Percentiles rank a stretch among this genome's conserved stretches.
Evolutionary conservation across 2,329 filamentous ascomycete genomes (phyloP).

Genomic region (Aspergillus fructus): DNA sequence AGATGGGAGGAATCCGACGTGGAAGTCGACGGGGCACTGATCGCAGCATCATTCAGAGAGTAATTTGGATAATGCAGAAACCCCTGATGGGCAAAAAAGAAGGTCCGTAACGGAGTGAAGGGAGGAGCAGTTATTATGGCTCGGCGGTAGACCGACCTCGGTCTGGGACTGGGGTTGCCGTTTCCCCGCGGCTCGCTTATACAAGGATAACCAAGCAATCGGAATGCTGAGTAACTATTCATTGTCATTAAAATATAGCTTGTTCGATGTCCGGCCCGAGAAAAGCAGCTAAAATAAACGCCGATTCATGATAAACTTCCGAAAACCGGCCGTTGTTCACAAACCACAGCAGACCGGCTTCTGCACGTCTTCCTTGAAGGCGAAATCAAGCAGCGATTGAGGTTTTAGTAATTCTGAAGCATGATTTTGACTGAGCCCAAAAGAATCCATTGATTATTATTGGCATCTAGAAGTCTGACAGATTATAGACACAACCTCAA

Average conservation of each 20-base stretch:
- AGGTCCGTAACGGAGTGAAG: neutral
- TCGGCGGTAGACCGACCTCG: slow-evolving; percentile 12
- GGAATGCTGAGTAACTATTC: neutral
- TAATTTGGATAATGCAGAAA: neutral
- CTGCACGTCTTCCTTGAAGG: too few relatives aligned
- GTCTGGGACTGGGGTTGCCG: slow-evolving; percentile 14
- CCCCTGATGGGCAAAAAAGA: neutral
- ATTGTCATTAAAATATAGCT: neutral
- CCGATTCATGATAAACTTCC: neutral
- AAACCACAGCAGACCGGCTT: too few relatives aligned
- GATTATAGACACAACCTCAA: neutral
- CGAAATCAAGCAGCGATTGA: too few relatives aligned
- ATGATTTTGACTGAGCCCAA: neutral
- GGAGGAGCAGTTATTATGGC: neutral
- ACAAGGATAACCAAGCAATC: neutral
- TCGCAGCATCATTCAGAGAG: slow-evolving; percentile 34
- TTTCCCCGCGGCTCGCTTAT: slow-evolving; percentile 14
- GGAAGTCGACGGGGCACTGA: slow-evolving; percentile 36
- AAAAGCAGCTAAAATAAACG: neutral
- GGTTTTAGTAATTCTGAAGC: neutral
- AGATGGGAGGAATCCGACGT: slow-evolving; percentile 28
- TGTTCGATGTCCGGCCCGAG: neutral
- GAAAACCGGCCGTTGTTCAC: neutral
- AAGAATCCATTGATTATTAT: neutral
- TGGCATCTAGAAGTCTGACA: neutral